Conservation (phyloP, 2,329 filamentous ascomycete genomes). For the Pyrenophora seminiperda region DNA sequence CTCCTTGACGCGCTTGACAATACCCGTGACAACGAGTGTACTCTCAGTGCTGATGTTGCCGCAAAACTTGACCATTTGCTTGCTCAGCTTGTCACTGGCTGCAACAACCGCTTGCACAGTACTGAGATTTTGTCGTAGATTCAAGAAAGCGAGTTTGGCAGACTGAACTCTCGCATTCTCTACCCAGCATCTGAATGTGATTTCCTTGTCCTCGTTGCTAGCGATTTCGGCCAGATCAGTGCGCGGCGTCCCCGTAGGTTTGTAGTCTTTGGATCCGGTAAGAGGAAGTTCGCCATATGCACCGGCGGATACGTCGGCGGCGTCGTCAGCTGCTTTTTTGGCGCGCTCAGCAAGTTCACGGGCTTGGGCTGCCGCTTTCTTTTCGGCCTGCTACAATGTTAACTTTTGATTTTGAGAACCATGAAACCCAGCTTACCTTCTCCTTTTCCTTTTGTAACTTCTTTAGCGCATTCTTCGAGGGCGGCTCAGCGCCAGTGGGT, state of each 20-base stretch:
- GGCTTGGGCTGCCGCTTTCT: slow-evolving; percentile 48
- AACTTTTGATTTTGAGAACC: slow-evolving; percentile 9
- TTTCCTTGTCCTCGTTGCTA: slow-evolving; percentile 50
- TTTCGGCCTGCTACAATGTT: slow-evolving; percentile 42
- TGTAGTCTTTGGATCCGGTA: slow-evolving; percentile 58
- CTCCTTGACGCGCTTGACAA: slow-evolving; percentile 80
- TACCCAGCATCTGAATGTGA: slow-evolving; percentile 79
- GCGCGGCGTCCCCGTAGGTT: slow-evolving; percentile 60
- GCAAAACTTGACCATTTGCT: slow-evolving; percentile 95
- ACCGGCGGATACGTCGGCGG: slow-evolving; percentile 69
- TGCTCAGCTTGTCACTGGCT: slow-evolving; percentile 66
- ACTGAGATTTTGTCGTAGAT: slow-evolving; percentile 76
- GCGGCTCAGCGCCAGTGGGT: slow-evolving; percentile 32
- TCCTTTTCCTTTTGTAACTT: slow-evolving; percentile 51
- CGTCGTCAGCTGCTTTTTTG: slow-evolving; percentile 67
- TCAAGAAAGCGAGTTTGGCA: slow-evolving; percentile 89
- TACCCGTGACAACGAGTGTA: slow-evolving; percentile 79
- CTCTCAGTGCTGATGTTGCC: slow-evolving; percentile 76
- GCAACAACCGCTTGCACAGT: slow-evolving; percentile 81
- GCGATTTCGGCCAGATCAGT: slow-evolving; percentile 60
- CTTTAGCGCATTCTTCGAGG: slow-evolving; percentile 51
- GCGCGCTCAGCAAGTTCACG: slow-evolving; percentile 58
- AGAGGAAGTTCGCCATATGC: slow-evolving; percentile 77
- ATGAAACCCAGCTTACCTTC: slow-evolving; percentile 35
- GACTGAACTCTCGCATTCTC: slow-evolving; percentile 88